Base-by-base conservation (phyloP, 202 grass and related monocot genomes). In the Schoenoplectus tabernaemontani region DNA sequence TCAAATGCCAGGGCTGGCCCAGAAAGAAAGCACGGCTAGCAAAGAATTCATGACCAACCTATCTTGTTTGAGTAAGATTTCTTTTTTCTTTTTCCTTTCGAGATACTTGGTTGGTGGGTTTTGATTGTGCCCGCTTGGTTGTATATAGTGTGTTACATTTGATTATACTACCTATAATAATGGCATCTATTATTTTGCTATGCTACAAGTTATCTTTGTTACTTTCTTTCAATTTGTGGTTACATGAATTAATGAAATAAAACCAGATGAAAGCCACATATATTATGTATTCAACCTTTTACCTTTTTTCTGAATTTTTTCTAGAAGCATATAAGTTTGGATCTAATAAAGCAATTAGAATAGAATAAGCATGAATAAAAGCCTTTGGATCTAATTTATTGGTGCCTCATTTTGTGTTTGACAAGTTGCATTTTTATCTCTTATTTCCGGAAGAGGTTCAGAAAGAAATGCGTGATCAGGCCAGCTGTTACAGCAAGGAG, bases 1-100 rank as follows among this genome's bases (percentile, higher is more conserved):
- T 54, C 79, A 48, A 56, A 80, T 78, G 86, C 71, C 66, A 81
- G 81, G 48, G 84, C 90, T 92, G 93, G 90, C 84, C 87, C 56
- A 84, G 62, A 78, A 85, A 83, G 84, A 71, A 80, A 86, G 47
- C 70, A 71, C 81, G 59, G 79, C 11, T 74, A 62, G 78, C 44
- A 64, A 48, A n/a, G n/a, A n/a, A 47, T 48, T 32, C 19, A 11
- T 19, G 20, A 80, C 11, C 19, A 7, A 80, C 60, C 38, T 34
- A 47, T 64, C 78, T 80, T 47, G 22, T 44, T 51, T 23, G 39
- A 80, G 78, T 80, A 80, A 63, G 41, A 61, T 33, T 65, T 9
- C 15, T 34, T 34, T 48, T 2, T 8, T 44, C 8, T 48, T 71
- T 71, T 30, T 26, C 10, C 9, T 47, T 22, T 70, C 7, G 22